These are phyloP conservation scores for Dioscorea zingiberensis DNA, from an alignment of 106 monocot genomes.

Conservation along the genomic window DNA sequence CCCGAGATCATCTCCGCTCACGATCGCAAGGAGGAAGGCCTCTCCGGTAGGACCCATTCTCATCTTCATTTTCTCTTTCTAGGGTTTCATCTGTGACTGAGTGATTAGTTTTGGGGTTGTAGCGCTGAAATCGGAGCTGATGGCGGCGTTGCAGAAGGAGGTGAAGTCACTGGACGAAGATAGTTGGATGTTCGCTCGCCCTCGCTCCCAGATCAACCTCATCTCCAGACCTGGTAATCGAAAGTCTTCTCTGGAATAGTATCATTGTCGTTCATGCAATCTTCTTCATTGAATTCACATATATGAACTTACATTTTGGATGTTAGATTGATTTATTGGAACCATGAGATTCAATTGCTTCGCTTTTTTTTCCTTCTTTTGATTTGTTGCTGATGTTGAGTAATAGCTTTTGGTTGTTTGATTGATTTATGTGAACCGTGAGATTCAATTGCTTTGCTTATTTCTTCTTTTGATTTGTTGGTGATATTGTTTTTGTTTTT, in stretches of 20 bases:
- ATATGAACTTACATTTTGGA: too few relatives aligned
- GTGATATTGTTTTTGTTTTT: too few relatives aligned
- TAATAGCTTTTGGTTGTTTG: too few relatives aligned
- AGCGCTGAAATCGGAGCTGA: constrained; percentile 75
- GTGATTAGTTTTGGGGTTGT: neutral
- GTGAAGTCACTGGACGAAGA: constrained; percentile 91
- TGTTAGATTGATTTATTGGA: neutral
- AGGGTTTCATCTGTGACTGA: neutral
- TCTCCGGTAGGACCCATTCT: constrained; percentile 36
- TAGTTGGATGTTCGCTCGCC: constrained; percentile 75
- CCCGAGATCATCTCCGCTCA: constrained; percentile 44
- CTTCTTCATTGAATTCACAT: neutral
- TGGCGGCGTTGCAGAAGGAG: constrained; percentile 63
- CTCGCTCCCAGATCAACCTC: constrained; percentile 80
- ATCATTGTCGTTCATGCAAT: neutral
- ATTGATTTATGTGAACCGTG: too few relatives aligned
- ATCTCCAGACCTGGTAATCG: constrained; percentile 59
- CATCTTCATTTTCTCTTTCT: neutral
- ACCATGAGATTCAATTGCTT: neutral
- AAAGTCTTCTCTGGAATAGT: neutral
- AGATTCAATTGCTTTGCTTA: too few relatives aligned
- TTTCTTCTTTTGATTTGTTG: too few relatives aligned
- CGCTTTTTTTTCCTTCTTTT: neutral
- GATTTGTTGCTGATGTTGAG: too few relatives aligned
- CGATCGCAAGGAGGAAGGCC: constrained; percentile 80